These are phyloP conservation scores for Ceratobasidium sp. DNA, from an alignment of 1,284 basidiomycete genomes.

Conservation along the genomic window DNA sequence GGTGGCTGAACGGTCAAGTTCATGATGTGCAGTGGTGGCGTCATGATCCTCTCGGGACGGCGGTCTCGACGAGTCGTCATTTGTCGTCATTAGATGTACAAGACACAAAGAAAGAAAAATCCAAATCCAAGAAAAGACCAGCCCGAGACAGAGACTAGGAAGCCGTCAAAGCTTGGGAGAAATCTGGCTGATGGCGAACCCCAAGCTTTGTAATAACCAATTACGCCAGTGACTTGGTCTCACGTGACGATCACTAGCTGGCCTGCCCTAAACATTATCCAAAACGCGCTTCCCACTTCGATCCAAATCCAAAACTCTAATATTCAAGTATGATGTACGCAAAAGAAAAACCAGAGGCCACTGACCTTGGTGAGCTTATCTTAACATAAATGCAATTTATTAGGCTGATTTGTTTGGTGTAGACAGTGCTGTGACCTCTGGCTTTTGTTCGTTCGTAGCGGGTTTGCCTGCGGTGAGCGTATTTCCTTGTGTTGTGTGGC, in stretches of 20 bases:
- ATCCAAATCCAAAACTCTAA: constrained; percentile 53
- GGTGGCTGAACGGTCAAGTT: neutral
- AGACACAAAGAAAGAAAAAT: neutral
- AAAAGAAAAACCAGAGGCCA: constrained; percentile 71
- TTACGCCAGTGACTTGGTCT: neutral
- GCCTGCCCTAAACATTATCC: constrained; percentile 39
- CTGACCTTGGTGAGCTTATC: constrained; percentile 60
- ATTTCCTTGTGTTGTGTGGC: neutral
- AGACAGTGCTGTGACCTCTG: constrained; percentile 60
- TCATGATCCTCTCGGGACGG: constrained; percentile 12
- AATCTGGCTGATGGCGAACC: constrained; percentile 4
- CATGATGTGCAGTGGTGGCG: neutral
- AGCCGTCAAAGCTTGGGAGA: neutral
- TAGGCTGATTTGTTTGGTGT: constrained; percentile 18
- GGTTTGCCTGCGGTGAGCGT: constrained; percentile 54
- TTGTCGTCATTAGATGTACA: neutral
- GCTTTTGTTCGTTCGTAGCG: constrained; percentile 60
- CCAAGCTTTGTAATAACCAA: neutral
- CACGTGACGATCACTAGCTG: neutral
- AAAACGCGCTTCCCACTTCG: constrained; percentile 25
- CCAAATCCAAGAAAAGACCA: neutral
- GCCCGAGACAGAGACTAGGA: neutral
- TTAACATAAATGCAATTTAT: constrained; percentile 29
- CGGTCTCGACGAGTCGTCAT: neutral
- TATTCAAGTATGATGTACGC: constrained; percentile 70